Conservation (phyloP, 306 rosid genomes). For the Prunus mume region DNA sequence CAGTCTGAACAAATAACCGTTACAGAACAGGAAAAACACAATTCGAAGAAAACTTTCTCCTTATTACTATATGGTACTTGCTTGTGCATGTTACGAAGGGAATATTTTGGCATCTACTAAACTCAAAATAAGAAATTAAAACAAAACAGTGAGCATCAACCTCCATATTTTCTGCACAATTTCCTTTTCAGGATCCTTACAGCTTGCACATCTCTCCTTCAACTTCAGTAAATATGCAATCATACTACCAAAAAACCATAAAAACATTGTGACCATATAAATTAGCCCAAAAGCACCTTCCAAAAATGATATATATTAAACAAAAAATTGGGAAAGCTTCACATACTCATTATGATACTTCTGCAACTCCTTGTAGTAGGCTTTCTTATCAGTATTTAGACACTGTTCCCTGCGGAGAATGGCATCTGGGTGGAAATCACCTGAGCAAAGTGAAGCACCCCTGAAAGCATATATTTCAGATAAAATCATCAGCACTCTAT, state of each 20-base stretch:
- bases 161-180: constrained; percentile 61
- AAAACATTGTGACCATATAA: constrained; percentile 4
- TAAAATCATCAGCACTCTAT: constrained; percentile 20
- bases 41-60: background rate
- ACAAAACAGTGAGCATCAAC: constrained; percentile 32
- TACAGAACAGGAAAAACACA: background rate
- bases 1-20: background rate
- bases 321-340: constrained; percentile 6
- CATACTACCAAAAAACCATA: constrained; percentile 64
- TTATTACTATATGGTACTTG: background rate
- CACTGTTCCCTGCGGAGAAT: constrained; percentile 49
- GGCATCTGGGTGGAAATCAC: constrained; percentile 85
- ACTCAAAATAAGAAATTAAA: background rate
- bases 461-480: constrained; percentile 51
- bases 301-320: constrained; percentile 1
- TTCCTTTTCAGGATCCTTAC: constrained; percentile 80
- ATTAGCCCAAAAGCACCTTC: background rate
- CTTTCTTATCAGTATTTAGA: constrained; percentile 55
- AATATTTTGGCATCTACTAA: background rate
- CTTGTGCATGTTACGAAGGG: background rate
- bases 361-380: constrained; percentile 57
- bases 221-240: constrained; percentile 57
- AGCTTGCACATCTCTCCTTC: constrained; percentile 63
- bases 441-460: constrained; percentile 81
- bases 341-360: constrained; percentile 84